Conservation (phyloP, 495 filamentous ascomycete genomes). For the Penicillium pulvis region DNA sequence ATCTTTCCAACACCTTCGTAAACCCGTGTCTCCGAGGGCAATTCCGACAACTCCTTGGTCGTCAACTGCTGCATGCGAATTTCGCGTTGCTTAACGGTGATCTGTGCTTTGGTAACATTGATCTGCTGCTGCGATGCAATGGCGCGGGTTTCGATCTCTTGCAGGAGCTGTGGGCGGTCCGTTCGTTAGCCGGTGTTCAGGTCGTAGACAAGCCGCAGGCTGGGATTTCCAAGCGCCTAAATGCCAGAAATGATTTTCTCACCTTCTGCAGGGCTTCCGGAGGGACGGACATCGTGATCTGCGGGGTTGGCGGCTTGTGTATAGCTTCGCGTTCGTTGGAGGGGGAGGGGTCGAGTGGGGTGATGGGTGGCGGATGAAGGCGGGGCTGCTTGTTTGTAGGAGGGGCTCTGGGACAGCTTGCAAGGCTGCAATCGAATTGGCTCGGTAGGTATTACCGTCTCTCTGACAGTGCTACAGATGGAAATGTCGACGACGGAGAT, state of each 20-base stretch:
- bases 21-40: constrained; percentile 79
- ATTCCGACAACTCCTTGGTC: constrained; percentile 71
- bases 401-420: neutral
- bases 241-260: constrained; percentile 3
- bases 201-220: neutral
- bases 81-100: constrained; percentile 84
- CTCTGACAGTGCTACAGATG: neutral
- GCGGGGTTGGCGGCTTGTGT: constrained; percentile 3
- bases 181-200: constrained; percentile 11
- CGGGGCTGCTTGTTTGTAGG: neutral
- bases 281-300: constrained; percentile 81
- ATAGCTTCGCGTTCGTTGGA: constrained; percentile 5
- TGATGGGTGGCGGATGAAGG: neutral
- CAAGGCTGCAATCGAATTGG: neutral
- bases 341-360: constrained; percentile 9
- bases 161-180: constrained; percentile 66
- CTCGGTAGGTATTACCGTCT: neutral
- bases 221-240: neutral
- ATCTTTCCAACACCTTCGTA: constrained; percentile 98
- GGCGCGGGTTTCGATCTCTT: constrained; percentile 91
- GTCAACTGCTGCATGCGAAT: constrained; percentile 88
- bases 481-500: constrained; percentile 3
- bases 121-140: constrained; percentile 90
- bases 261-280: constrained; percentile 97
- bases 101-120: constrained; percentile 79